Evolutionary conservation across 2,329 filamentous ascomycete genomes (phyloP).

Genomic region (Aspergillus amoenus): DNA sequence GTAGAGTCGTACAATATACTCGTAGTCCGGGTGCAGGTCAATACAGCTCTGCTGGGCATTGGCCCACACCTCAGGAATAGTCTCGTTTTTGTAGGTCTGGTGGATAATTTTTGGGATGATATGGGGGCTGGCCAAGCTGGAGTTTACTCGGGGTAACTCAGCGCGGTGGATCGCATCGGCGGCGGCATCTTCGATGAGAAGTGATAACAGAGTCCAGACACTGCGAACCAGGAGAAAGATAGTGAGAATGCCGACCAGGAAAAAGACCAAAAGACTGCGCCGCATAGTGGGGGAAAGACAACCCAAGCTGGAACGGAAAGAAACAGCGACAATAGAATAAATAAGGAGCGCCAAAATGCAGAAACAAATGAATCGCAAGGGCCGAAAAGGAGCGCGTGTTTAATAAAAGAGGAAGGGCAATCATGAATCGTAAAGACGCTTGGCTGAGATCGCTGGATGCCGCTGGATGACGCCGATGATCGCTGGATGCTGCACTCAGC

Average conservation of each 20-base stretch:
- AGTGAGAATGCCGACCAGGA: slow-evolving; percentile 64
- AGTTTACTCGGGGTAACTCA: slow-evolving; percentile 67
- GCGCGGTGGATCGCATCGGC: slow-evolving; percentile 65
- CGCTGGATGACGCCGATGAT: background rate
- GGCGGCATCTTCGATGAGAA: slow-evolving; percentile 67
- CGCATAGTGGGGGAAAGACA: slow-evolving; percentile 52
- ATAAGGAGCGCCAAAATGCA: background rate
- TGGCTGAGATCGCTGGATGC: background rate
- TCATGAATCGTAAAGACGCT: background rate
- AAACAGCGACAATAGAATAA: background rate
- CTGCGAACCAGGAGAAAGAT: slow-evolving; percentile 64
- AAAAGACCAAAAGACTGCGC: slow-evolving; percentile 60
- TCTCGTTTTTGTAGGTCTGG: slow-evolving; percentile 72
- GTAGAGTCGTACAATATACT: slow-evolving; percentile 60
- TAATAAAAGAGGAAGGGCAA: background rate
- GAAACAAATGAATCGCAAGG: background rate
- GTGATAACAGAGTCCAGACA: slow-evolving; percentile 69
- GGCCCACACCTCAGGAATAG: slow-evolving; percentile 66
- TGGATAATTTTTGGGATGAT: slow-evolving; percentile 75
- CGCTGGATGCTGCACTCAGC: background rate
- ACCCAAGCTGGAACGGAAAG: background rate
- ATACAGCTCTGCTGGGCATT: slow-evolving; percentile 66
- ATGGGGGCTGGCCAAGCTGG: slow-evolving; percentile 58
- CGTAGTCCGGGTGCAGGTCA: slow-evolving; percentile 67
- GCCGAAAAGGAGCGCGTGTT: background rate